Conservation (phyloP, 1,284 basidiomycete genomes). For the Leccinum pallidistipes region DNA sequence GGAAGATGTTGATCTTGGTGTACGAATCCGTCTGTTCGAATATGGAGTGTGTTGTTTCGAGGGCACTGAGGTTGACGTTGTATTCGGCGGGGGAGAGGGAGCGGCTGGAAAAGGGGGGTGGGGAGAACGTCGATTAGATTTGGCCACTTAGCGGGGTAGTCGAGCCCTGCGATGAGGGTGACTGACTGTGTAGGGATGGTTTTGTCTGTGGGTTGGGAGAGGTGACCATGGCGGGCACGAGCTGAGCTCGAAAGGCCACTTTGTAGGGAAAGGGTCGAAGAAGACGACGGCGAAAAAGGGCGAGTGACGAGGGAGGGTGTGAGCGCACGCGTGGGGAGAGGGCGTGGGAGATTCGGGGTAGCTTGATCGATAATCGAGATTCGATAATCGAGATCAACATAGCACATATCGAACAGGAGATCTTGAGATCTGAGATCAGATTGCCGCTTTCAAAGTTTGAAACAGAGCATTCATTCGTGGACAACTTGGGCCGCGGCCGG, state of each 20-base stretch:
- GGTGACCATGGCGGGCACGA: slow-evolving; percentile 84
- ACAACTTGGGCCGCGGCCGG: neutral
- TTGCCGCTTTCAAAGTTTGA: too few species aligned
- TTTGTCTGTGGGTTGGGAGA: slow-evolving; percentile 69
- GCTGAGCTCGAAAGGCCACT: slow-evolving; percentile 58
- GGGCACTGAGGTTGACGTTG: slow-evolving; percentile 84
- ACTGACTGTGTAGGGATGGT: slow-evolving; percentile 78
- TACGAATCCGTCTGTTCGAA: slow-evolving; percentile 86
- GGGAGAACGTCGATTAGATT: slow-evolving; percentile 74
- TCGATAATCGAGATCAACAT: too few species aligned
- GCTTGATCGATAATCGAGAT: too few species aligned
- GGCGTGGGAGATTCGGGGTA: too few species aligned
- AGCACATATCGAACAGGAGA: too few species aligned
- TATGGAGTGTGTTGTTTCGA: slow-evolving; percentile 97
- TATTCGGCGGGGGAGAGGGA: slow-evolving; percentile 81
- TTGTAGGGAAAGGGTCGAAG: slow-evolving; percentile 45
- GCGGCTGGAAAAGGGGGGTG: slow-evolving; percentile 42
- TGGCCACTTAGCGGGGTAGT: slow-evolving; percentile 87
- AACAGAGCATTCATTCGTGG: too few species aligned
- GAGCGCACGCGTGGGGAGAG: too few species aligned
- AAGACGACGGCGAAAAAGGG: too few species aligned
- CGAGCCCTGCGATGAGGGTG: slow-evolving; percentile 81
- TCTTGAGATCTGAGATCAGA: too few species aligned
- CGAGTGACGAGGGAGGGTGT: too few species aligned
- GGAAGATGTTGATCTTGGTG: slow-evolving; percentile 90